Evolutionary conservation across 2,329 filamentous ascomycete genomes (phyloP).

Genomic region (Fusarium succisae): DNA sequence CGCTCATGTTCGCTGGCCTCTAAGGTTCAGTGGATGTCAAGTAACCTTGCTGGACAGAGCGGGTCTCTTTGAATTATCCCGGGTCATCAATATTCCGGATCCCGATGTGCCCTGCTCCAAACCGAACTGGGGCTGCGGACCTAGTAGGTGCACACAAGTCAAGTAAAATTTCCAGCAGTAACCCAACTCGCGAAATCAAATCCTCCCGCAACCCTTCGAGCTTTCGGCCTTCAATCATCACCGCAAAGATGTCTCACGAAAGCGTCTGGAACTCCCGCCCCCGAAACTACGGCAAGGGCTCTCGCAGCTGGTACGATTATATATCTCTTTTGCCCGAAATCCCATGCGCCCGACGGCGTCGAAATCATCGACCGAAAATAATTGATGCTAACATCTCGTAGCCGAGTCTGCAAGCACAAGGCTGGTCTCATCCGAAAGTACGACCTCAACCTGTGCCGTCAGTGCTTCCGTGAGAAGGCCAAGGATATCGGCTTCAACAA

Average conservation of each 20-base stretch:
- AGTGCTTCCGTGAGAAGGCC: conserved; percentile 80
- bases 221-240: conserved; percentile 46
- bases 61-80: neutral
- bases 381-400: conserved; percentile 49
- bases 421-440: conserved; percentile 99
- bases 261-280: conserved; percentile 99
- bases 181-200: conserved; percentile 47
- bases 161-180: conserved; percentile 48
- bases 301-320: conserved; percentile 83
- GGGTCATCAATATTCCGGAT: neutral
- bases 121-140: conserved; percentile 49
- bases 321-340: conserved; percentile 8
- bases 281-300: conserved; percentile 96
- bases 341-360: neutral
- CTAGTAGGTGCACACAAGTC: conserved; percentile 48
- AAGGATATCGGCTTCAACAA: conserved; percentile 79
- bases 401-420: conserved; percentile 84
- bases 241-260: conserved; percentile 77
- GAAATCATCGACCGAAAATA: conserved; percentile 3
- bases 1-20: neutral
- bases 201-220: conserved; percentile 44
- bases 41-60: conserved; percentile 19
- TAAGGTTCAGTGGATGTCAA: neutral
- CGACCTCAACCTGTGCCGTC: conserved; percentile 88
- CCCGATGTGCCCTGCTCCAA: conserved; percentile 13